Evolutionary conservation across 257 asterid genomes (phyloP).

Genomic region (Thymus mandschuricus): DNA sequence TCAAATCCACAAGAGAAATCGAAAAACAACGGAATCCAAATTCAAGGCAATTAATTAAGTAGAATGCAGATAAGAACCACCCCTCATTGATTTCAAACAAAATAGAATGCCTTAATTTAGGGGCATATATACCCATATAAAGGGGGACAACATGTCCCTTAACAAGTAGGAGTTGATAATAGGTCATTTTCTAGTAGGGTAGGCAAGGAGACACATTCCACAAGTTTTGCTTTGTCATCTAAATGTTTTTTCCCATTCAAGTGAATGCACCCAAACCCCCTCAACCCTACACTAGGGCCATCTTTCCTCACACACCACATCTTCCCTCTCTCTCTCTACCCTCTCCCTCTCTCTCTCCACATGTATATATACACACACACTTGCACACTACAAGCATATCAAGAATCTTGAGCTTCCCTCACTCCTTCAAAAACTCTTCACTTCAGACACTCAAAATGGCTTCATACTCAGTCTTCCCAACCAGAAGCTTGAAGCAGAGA

Average conservation of each 20-base stretch:
- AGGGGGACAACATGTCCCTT: constrained; percentile 57
- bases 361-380: no score
- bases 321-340: no score
- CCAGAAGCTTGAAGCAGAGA: constrained; percentile 54
- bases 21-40: neutral
- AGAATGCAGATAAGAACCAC: neutral
- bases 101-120: constrained; percentile 30
- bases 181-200: constrained; percentile 57
- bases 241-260: constrained; percentile 32
- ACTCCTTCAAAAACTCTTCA: neutral
- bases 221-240: constrained; percentile 44
- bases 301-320: constrained; percentile 44
- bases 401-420: constrained; percentile 12
- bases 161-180: constrained; percentile 47
- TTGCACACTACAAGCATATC: neutral
- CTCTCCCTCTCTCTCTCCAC: no score
- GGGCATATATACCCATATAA: constrained; percentile 26
- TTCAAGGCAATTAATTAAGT: neutral
- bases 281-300: constrained; percentile 44
- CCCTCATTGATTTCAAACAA: neutral
- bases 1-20: neutral
- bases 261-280: constrained; percentile 40
- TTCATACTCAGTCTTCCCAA: constrained; percentile 34
- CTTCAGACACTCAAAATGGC: constrained; percentile 41
- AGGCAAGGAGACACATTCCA: constrained; percentile 51